Evolutionary conservation across 2,329 filamentous ascomycete species (phyloP).

Genomic region (Scedosporium boydii): DNA sequence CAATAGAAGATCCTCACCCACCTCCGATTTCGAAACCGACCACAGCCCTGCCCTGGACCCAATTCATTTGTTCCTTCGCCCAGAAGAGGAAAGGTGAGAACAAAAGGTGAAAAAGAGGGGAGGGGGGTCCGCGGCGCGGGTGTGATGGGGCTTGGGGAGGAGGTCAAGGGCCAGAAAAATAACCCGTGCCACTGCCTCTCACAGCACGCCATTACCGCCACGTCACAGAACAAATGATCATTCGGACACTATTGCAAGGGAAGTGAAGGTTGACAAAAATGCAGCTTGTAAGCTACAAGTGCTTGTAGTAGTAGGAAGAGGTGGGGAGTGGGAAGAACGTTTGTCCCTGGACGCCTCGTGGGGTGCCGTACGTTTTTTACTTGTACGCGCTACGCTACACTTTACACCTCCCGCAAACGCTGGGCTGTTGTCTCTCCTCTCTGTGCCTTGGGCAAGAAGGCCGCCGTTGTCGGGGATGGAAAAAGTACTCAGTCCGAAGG

Average conservation of each 20-base stretch:
- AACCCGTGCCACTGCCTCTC: neutral
- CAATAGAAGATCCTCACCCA: neutral
- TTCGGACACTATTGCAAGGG: neutral
- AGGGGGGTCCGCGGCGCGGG: constrained; percentile 7
- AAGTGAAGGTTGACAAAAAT: neutral
- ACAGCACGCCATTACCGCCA: neutral
- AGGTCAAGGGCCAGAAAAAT: neutral
- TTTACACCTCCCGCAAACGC: neutral
- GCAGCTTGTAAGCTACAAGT: neutral
- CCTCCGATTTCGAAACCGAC: neutral
- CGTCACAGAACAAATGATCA: neutral
- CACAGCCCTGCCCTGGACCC: neutral
- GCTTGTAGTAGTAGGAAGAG: neutral
- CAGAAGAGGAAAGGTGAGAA: neutral
- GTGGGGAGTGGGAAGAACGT: neutral
- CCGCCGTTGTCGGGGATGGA: neutral
- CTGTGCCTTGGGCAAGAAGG: neutral
- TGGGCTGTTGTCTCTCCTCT: neutral
- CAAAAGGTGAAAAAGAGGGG: constrained; percentile 12
- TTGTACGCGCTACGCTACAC: neutral
- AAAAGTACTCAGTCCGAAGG: neutral
- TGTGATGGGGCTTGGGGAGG: constrained; percentile 11
- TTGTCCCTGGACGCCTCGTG: neutral
- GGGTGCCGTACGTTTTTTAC: neutral
- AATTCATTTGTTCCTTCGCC: neutral